A percentile compares a stretch with the other conserved stretches of the same genome.
These are phyloP conservation scores for Orychophragmus violaceus DNA, from an alignment of 345 rosid genomes.

Conservation along the genomic window DNA sequence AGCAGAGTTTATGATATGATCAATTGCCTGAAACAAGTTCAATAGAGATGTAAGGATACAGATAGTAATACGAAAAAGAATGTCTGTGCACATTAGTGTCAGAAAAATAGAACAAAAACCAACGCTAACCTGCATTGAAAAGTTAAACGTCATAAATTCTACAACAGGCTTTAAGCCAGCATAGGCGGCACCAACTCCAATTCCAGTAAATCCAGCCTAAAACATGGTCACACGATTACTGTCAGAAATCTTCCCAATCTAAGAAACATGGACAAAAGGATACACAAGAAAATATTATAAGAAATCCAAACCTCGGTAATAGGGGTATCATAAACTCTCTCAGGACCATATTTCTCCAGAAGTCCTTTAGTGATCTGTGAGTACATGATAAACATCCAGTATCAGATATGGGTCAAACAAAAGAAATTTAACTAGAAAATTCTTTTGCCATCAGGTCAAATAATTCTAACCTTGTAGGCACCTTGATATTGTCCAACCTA, in stretches of 20 bases:
- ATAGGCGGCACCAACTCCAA: slow-evolving; percentile 96
- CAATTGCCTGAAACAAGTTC: slow-evolving; percentile 60
- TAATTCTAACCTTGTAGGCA: slow-evolving; percentile 83
- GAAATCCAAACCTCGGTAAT: slow-evolving; percentile 64
- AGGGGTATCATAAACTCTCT: slow-evolving; percentile 86
- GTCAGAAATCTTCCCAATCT: background rate
- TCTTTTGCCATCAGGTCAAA: background rate
- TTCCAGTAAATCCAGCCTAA: slow-evolving; percentile 97
- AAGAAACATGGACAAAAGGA: background rate
- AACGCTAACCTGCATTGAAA: slow-evolving; percentile 74
- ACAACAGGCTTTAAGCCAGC: slow-evolving; percentile 76
- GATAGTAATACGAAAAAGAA: background rate
- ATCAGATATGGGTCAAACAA: background rate
- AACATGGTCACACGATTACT: background rate
- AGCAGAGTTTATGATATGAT: slow-evolving; percentile 86
- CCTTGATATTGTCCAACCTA: slow-evolving; percentile 99
- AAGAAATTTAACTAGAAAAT: background rate
- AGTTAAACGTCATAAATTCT: slow-evolving; percentile 95
- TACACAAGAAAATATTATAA: background rate
- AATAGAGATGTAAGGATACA: background rate
- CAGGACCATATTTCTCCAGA: slow-evolving; percentile 86
- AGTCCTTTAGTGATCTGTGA: slow-evolving; percentile 69
- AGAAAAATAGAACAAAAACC: background rate
- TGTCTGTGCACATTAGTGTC: background rate
- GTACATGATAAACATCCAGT: background rate